Base-by-base conservation (phyloP, 345 rosid species). In the Heritiera fomes region DNA sequence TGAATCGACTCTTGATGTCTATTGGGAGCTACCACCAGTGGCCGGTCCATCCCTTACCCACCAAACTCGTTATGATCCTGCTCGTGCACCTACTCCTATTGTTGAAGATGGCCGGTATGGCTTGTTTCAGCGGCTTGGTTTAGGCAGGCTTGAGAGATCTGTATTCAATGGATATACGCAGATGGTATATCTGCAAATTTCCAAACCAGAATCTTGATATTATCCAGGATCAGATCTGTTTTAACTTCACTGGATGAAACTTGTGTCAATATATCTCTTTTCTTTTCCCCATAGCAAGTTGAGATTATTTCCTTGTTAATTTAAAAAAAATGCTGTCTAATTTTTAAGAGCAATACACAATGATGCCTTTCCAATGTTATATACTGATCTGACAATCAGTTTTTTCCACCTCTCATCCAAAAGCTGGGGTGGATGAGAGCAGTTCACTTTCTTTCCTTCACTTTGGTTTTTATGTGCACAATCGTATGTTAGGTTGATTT, bases 31-130 rank as follows among this genome's bases (percentile, higher is more conserved):
- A 76, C 98, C 98, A 28, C 98, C 99, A 0, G 93, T 86, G 47
- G 99, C 99, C 11, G 98, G 99, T 62, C 98, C 99, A 23, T 96
- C 99, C 17, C 89, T 96, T 58, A 94, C 98, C 0, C 99, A 94
- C 82, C 99, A 96, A 75, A 89, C 91, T 12, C 88, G 98, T 2
- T 96, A 92, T 66, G 99, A 96, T 78, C 98, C 99, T 55, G 94
- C 95, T 80, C 94, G 98, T 13, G 80, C 91, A 7, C 71, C 89
- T 23, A 79, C 85, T 77, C 99, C 98, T 2, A 83, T 94, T 13
- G 98, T 96, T 52, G 98, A 93, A 87, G 99, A 96, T 85, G 98
- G 98, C 28, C 89, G 84, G 13, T 86, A 82, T 83, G 89, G 94
- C 61, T 80, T 90, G 86, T 94, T 92, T 82, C 91, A 92, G 83